Evolutionary conservation across 2,329 filamentous ascomycete species (phyloP), one percentile per base, ranked within the genome.

Genomic region (Aspergillus eucalypticola): DNA sequence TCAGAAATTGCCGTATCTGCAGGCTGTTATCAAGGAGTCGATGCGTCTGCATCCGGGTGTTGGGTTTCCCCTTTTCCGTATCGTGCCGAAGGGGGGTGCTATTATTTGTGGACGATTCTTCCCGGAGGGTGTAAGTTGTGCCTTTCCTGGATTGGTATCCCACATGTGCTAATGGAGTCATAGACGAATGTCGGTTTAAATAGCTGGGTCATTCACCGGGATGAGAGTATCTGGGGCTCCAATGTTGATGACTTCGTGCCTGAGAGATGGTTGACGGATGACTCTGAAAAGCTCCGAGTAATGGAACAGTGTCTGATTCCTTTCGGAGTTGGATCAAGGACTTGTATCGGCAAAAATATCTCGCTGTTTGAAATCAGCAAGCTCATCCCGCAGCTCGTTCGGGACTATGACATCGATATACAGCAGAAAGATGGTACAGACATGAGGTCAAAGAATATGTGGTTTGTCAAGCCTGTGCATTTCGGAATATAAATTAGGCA

Each of bases 211-310:
- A 59, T 81, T 0, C 78, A 82, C 23, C 70, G 72, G 17, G 72
- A 81, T 49, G 65, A 66, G 5, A 61, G 66, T 0, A 69, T 82
- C 5, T 83, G 79, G 25, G 61, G 61, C 54, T 73, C 74, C 0
- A 74, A 80, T 54, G 72, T 76, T 0, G 74, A 78, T 10, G 65
- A 70, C 0, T 83, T 77, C 61, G 63, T 68, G 19, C 81, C 81
- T 0, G 79, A 82, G 59, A 67, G 81, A 21, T 83, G 81, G 81
- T 62, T 82, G 2, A 72, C 75, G 3, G 72, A 67, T 17, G 61
- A 58, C 15, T 59, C 67, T 38, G 62, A 66, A 6, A 55, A 49
- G 15, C 42, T 69, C 23, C 71, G 72, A 55, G 52, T 64, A 27
- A 74, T 80, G 68, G 71, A 75, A 1, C 59, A 66, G 21, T 64